Evolutionary conservation across 495 filamentous ascomycete species (phyloP).

Genomic region (Aspergillus kassunensis): DNA sequence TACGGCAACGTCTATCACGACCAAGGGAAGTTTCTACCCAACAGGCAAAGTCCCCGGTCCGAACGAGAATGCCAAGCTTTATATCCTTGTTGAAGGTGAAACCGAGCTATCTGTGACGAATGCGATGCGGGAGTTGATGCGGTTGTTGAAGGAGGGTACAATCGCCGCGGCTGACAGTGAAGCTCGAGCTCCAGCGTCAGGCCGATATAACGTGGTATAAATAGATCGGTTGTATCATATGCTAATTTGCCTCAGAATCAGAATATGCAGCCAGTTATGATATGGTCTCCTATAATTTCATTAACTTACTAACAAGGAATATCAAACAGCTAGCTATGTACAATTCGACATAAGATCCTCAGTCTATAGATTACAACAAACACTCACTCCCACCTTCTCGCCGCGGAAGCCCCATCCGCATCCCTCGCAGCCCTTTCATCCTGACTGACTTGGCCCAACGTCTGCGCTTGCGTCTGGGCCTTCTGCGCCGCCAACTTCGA

Average conservation of each 20-base stretch:
- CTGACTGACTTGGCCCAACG: constrained; percentile 52
- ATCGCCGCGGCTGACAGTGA: constrained; percentile 85
- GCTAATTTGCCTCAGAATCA: background rate
- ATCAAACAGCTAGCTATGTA: background rate
- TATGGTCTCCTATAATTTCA: background rate
- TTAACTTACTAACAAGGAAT: too few relatives aligned
- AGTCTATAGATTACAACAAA: too few relatives aligned
- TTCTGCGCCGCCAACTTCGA: constrained; percentile 62
- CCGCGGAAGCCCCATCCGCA: constrained; percentile 49
- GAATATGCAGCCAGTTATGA: background rate
- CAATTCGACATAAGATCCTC: too few relatives aligned
- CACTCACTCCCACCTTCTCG: constrained; percentile 49
- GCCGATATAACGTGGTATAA: constrained; percentile 86
- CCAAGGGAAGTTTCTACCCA: constrained; percentile 87
- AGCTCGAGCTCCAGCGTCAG: constrained; percentile 70
- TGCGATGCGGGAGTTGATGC: constrained; percentile 87
- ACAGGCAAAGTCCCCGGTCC: constrained; percentile 73
- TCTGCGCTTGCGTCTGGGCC: constrained; percentile 58
- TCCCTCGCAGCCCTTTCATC: constrained; percentile 55
- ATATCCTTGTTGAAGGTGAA: constrained; percentile 96
- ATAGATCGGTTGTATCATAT: constrained; percentile 26
- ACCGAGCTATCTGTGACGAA: constrained; percentile 88
- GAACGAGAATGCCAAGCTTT: constrained; percentile 80
- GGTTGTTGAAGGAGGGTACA: constrained; percentile 87
- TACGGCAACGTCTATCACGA: constrained; percentile 94